These are phyloP conservation scores for Nannizziopsis arthrosporioides DNA, from an alignment of 2,329 filamentous ascomycete species.

Conservation along the genomic window DNA sequence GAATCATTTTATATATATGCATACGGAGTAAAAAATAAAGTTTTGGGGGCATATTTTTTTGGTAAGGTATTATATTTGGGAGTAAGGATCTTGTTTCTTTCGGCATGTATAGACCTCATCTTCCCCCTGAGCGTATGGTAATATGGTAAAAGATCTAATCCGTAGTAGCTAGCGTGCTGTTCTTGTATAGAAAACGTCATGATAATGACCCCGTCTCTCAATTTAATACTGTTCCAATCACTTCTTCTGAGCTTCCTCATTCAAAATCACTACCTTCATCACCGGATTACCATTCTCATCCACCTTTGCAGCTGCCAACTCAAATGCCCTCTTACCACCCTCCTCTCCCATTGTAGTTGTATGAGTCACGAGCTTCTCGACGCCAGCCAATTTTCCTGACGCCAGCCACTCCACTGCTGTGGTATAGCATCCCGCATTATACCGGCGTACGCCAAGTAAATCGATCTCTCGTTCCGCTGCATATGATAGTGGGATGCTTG, in stretches of 20 bases:
- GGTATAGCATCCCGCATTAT: constrained; percentile 43
- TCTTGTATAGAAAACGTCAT: background rate
- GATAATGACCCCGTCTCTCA: background rate
- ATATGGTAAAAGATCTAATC: too few relatives aligned
- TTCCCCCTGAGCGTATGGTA: background rate
- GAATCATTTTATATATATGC: background rate
- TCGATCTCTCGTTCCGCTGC: constrained; percentile 47
- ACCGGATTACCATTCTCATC: constrained; percentile 43
- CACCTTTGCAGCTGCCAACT: constrained; percentile 39
- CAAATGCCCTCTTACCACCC: constrained; percentile 42
- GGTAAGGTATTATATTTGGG: background rate
- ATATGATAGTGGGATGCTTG: constrained; percentile 43
- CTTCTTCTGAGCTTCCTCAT: constrained; percentile 11
- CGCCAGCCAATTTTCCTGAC: constrained; percentile 38
- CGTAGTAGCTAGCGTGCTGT: too few relatives aligned
- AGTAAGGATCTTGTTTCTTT: background rate
- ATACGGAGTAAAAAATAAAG: background rate
- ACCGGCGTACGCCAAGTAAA: constrained; percentile 47
- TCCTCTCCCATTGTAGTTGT: constrained; percentile 35
- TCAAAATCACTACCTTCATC: constrained; percentile 42
- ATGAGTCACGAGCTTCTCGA: constrained; percentile 46
- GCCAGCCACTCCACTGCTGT: constrained; percentile 44
- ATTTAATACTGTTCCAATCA: background rate
- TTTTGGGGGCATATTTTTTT: background rate
- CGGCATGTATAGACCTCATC: background rate